These are phyloP conservation scores for Paramyrothecium sp. DNA, from an alignment of 2,329 filamentous ascomycete genomes.

Conservation along the genomic window DNA sequence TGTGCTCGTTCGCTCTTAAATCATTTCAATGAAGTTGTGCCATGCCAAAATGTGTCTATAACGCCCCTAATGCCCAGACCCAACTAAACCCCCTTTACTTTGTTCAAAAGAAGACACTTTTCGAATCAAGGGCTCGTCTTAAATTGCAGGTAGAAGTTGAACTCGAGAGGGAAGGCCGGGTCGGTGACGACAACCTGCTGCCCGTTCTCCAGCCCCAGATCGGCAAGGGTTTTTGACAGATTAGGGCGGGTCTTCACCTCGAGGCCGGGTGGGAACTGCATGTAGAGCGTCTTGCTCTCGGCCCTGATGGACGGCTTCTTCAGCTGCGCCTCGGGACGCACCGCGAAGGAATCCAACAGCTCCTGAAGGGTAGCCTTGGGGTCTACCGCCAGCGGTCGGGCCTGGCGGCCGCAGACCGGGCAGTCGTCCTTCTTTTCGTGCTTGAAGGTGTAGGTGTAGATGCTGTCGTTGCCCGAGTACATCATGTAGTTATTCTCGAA, in stretches of 20 bases:
- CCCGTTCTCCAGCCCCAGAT: constrained; percentile 71
- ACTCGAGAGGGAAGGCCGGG: constrained; percentile 78
- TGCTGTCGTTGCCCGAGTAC: constrained; percentile 93
- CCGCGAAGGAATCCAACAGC: constrained; percentile 79
- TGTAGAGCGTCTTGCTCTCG: constrained; percentile 84
- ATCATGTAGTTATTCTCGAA: constrained; percentile 94
- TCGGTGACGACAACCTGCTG: constrained; percentile 93
- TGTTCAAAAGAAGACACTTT: constrained; percentile 7
- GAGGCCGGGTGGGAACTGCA: constrained; percentile 77
- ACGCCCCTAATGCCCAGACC: constrained; percentile 24
- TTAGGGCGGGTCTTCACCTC: constrained; percentile 85
- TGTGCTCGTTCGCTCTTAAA: constrained; percentile 22
- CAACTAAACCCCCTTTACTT: too few relatives aligned
- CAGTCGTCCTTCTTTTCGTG: constrained; percentile 94
- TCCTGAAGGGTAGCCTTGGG: constrained; percentile 73
- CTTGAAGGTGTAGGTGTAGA: constrained; percentile 97
- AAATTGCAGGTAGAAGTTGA: constrained; percentile 54
- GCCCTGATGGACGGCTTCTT: constrained; percentile 86
- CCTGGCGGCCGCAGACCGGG: constrained; percentile 84
- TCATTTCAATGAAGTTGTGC: constrained; percentile 6
- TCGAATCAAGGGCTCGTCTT: constrained; percentile 15
- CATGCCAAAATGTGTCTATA: constrained; percentile 13
- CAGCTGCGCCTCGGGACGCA: constrained; percentile 84
- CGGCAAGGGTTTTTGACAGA: constrained; percentile 71
- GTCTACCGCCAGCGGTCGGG: constrained; percentile 72